Base-by-base conservation (phyloP, 2,329 filamentous ascomycete species). In the Ascochyta koolunga region DNA sequence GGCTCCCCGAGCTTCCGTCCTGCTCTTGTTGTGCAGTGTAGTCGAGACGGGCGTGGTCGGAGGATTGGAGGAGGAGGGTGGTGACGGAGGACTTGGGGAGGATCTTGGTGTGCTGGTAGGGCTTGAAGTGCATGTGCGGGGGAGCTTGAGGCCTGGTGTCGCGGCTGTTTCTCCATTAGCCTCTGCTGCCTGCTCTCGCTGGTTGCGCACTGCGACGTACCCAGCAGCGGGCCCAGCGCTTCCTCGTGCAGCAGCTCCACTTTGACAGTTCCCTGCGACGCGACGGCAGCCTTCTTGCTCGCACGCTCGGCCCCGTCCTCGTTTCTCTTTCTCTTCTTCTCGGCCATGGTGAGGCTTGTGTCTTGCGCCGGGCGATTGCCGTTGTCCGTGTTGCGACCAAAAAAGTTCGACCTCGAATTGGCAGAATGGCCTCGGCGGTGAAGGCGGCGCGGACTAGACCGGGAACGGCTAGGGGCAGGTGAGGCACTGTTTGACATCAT, bases 41-140 rank as follows among this genome's bases (percentile, higher is more conserved):
- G 70, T 87, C 84, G 47, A 88, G 77, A 46, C 80, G 83, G 13
- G 82, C 77, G 59, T 88, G 85, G 42, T 81, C 76, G 22, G 84
- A 85, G 5, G 85, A 85, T 56, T 87, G 84, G 9, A 87, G 78
- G 31, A 87, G 78, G 6, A 87, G 68, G 50, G 84, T 79, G 54
- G 65, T 49, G 49, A 46, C 47, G 71, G 57, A 72, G 62, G 66
- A 58, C 55, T 52, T 56, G 58, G 62, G 69, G 37, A 60, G 69
- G 54, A 58, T 62, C 54, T 58, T 73, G 61, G 57, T 67, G 62
- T 61, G 64, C 59, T 76, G 72, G 67, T 83, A 85, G 10, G 79
- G 71, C 52, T 81, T 80, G 70, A 84, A 77, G 45, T 79, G 74
- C 40, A 80, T 61, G 58, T 69, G 60, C 37, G 70, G 50, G 46